Percentiles rank a stretch among this genome's conserved stretches.
Conservation (phyloP, 2,329 filamentous ascomycete genomes). For the Penicillium sp. region DNA sequence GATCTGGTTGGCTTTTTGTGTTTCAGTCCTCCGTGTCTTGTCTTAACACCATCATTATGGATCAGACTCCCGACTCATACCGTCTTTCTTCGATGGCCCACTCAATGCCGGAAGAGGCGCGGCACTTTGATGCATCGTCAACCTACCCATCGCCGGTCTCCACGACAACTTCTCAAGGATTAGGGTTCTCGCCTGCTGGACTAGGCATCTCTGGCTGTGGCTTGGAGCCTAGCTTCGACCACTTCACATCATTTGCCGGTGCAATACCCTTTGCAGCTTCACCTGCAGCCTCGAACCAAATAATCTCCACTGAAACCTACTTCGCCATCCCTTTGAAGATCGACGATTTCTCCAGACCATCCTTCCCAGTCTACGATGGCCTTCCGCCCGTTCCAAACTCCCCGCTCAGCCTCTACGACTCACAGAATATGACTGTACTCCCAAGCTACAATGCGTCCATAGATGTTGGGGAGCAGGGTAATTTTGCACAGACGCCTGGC, state of each 20-base stretch:
- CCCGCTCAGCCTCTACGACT: slow-evolving; percentile 24
- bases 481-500: slow-evolving; percentile 13
- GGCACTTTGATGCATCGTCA: slow-evolving; percentile 16
- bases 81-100: slow-evolving; percentile 6
- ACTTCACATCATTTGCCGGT: slow-evolving; percentile 18
- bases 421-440: slow-evolving; percentile 22
- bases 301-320: slow-evolving; percentile 17
- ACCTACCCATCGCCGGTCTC: slow-evolving; percentile 24
- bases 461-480: slow-evolving; percentile 11
- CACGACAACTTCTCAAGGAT: slow-evolving; percentile 14
- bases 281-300: slow-evolving; percentile 23
- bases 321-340: slow-evolving; percentile 22
- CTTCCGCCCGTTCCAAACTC: slow-evolving; percentile 21
- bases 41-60: slow-evolving; percentile 10
- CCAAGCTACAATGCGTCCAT: slow-evolving; percentile 24
- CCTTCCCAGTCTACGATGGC: slow-evolving; percentile 25
- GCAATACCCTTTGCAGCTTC: slow-evolving; percentile 20
- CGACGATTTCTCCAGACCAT: slow-evolving; percentile 17
- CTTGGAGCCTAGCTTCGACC: slow-evolving; percentile 21
- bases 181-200: slow-evolving; percentile 21
- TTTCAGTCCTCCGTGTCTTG: neutral
- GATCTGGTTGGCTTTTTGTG: slow-evolving; percentile 7
- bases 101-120: slow-evolving; percentile 11
- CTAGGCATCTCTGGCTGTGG: slow-evolving; percentile 32
- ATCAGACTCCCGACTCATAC: slow-evolving; percentile 5